phyloP scores from a whole-genome alignment of 2,329 filamentous ascomycete species.

The Bipolaris victoriae region DNA sequence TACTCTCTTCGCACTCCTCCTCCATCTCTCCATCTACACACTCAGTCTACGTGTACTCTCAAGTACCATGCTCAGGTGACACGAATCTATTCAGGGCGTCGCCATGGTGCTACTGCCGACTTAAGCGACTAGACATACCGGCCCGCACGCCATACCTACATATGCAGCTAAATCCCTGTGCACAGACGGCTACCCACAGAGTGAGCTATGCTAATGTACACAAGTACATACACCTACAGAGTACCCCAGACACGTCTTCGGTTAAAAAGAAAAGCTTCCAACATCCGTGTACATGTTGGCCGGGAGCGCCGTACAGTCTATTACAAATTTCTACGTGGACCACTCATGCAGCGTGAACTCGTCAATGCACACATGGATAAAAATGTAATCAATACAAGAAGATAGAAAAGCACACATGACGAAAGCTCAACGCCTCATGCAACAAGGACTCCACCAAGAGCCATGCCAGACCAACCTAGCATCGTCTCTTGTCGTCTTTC shows the following conservation, averaged over 20 bases:
- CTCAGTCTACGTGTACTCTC: background rate
- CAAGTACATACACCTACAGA: too few relatives aligned
- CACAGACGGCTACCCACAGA: conserved; percentile 13
- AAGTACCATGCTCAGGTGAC: background rate
- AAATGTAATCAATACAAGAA: conserved; percentile 9
- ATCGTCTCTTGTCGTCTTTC: conserved; percentile 23
- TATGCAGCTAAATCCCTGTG: conserved; percentile 24
- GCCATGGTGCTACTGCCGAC: conserved; percentile 1
- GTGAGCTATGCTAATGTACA: too few relatives aligned
- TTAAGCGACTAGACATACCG: conserved; percentile 11
- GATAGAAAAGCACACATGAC: background rate
- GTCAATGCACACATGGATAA: conserved; percentile 6
- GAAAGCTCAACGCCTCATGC: conserved; percentile 14
- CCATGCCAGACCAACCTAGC: conserved; percentile 17
- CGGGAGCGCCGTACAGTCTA: conserved; percentile 8
- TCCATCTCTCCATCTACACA: background rate
- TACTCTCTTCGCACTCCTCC: background rate
- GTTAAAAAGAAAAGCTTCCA: background rate
- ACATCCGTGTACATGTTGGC: background rate
- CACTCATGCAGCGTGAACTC: conserved; percentile 2
- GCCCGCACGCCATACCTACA: conserved; percentile 26
- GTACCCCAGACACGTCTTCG: background rate
- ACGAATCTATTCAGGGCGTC: background rate
- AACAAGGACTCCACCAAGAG: conserved; percentile 7
- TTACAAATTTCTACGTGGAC: conserved; percentile 15